Conservation (phyloP, 2,329 filamentous ascomycete genomes). For the Talaromyces rugulosus region DNA sequence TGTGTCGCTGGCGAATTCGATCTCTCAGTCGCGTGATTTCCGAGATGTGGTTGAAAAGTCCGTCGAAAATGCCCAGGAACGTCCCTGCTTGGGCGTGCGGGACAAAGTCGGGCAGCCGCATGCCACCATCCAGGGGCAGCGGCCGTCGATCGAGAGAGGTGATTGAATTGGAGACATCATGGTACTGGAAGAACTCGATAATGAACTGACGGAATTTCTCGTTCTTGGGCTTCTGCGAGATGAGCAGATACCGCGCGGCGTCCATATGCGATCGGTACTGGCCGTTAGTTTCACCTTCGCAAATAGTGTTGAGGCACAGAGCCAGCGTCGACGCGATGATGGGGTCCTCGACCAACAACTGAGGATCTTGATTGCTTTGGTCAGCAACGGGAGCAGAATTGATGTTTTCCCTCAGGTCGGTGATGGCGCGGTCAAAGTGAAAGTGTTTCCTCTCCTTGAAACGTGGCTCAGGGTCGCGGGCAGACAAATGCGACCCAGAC, state of each 20-base stretch:
- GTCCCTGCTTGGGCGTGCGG: conserved; percentile 53
- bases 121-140: conserved; percentile 50
- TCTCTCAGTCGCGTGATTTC: conserved; percentile 75
- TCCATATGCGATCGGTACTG: conserved; percentile 77
- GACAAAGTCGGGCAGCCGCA: conserved; percentile 52
- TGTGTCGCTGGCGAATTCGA: conserved; percentile 65
- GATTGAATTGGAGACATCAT: conserved; percentile 59
- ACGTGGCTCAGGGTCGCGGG: conserved; percentile 46
- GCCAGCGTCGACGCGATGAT: conserved; percentile 59
- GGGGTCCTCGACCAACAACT: conserved; percentile 51
- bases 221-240: conserved; percentile 55
- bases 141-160: conserved; percentile 53
- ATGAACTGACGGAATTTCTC: conserved; percentile 68
- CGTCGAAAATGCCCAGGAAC: conserved; percentile 78
- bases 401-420: conserved; percentile 38
- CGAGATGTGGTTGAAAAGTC: conserved; percentile 72
- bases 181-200: conserved; percentile 78
- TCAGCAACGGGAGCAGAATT: conserved; percentile 22
- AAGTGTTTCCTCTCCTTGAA: conserved; percentile 53
- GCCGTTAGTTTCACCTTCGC: conserved; percentile 58
- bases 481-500: conserved; percentile 69
- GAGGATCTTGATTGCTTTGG: conserved; percentile 25
- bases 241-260: conserved; percentile 70
- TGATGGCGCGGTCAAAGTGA: conserved; percentile 46
- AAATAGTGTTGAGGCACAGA: conserved; percentile 58